These are phyloP conservation scores for Monilinia fructicola DNA, from an alignment of 2,329 filamentous ascomycete species.

Conservation along the genomic window DNA sequence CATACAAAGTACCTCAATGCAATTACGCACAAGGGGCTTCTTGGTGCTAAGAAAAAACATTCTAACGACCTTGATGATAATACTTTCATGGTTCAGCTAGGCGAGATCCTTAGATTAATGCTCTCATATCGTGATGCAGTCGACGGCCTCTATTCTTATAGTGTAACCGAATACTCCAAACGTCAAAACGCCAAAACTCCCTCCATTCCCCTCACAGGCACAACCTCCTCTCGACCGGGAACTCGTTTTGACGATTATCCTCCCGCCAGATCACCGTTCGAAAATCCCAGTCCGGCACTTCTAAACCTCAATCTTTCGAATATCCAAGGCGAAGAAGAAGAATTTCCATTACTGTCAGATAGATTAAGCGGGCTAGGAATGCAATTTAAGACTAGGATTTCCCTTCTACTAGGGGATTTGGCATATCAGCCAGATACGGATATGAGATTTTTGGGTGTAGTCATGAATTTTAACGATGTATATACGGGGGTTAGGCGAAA, in stretches of 20 bases:
- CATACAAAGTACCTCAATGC: constrained; percentile 88
- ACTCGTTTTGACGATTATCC: constrained; percentile 35
- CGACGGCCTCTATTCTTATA: constrained; percentile 91
- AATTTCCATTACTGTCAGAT: constrained; percentile 71
- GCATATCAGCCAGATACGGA: constrained; percentile 93
- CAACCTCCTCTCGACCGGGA: constrained; percentile 37
- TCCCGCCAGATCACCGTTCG: constrained; percentile 10
- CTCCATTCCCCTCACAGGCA: constrained; percentile 26
- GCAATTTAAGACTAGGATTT: constrained; percentile 76
- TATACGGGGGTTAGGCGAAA: constrained; percentile 66
- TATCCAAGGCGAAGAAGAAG: constrained; percentile 43
- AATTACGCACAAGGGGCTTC: constrained; percentile 92
- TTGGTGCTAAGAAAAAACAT: constrained; percentile 65
- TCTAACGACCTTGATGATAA: constrained; percentile 54
- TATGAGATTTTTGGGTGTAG: constrained; percentile 90
- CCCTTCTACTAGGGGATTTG: constrained; percentile 82
- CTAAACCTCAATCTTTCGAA: constrained; percentile 44
- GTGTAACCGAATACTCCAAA: constrained; percentile 87
- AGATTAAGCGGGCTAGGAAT: constrained; percentile 70
- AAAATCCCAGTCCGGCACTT: constrained; percentile 29
- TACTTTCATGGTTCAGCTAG: constrained; percentile 85
- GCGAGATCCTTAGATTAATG: constrained; percentile 92
- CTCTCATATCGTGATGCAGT: constrained; percentile 89
- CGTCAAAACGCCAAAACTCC: constrained; percentile 62
- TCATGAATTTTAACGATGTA: constrained; percentile 99